Percentiles rank a stretch among this genome's conserved stretches.
phyloP scores from a whole-genome alignment of 169 alveolate species.

The Plasmodium inui region DNA sequence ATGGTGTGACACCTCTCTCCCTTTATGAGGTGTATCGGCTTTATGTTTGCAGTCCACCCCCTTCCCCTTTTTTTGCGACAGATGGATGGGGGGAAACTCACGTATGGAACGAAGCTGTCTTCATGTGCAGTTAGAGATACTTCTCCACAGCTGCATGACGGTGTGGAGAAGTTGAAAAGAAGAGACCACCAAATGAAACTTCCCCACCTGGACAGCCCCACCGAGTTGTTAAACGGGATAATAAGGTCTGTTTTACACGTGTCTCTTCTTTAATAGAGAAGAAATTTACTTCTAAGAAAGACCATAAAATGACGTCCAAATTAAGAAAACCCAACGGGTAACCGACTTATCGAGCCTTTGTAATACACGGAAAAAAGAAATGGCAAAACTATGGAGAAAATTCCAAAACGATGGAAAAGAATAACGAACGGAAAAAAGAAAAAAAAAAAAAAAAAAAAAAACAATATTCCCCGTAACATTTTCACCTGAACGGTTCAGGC shows the following conservation, averaged over 20 bases:
- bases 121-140: background rate
- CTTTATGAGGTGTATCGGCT: background rate
- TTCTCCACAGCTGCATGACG: background rate
- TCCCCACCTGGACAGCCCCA: background rate
- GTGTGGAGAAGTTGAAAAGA: background rate
- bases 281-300: background rate
- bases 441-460: background rate
- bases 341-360: too few species aligned
- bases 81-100: background rate
- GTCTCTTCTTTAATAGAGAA: background rate
- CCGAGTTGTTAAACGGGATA: background rate
- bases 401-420: too few species aligned
- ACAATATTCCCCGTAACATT: background rate
- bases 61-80: background rate
- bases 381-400: too few species aligned
- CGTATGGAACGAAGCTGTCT: background rate
- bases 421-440: too few species aligned
- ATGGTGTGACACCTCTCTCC: background rate
- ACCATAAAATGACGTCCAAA: background rate
- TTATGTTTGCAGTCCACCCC: background rate
- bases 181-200: background rate
- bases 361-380: too few species aligned
- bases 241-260: background rate
- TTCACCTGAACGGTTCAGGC: slow-evolving; percentile 11
- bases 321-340: too few species aligned